Evolutionary conservation across 148 eudicot species (phyloP).

Genomic region (Rhododendron griersonianum): DNA sequence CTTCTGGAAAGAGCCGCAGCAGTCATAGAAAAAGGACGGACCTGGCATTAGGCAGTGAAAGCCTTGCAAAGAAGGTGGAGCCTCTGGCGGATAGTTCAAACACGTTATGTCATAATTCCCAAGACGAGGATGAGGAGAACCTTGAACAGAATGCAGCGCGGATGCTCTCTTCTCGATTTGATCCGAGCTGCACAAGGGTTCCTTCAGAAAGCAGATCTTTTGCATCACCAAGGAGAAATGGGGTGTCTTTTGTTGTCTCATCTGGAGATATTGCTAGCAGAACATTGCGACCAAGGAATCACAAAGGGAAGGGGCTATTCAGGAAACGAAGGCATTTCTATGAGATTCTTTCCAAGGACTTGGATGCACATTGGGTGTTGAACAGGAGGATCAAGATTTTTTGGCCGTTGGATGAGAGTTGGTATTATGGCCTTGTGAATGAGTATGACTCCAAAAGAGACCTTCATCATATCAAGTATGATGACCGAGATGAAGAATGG

Average conservation of each 20-base stretch:
- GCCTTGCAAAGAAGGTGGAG: conserved; percentile 29
- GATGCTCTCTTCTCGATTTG: conserved; percentile 98
- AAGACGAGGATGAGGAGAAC: conserved; percentile 77
- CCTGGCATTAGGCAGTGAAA: conserved; percentile 25
- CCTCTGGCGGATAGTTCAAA: conserved; percentile 26
- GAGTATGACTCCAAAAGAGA: conserved; percentile 59
- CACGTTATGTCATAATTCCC: conserved; percentile 26
- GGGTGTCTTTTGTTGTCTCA: conserved; percentile 22
- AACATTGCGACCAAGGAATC: conserved; percentile 55
- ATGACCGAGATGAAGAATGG: conserved; percentile 94
- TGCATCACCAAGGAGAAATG: conserved; percentile 30
- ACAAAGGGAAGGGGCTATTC: conserved; percentile 39
- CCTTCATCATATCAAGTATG: conserved; percentile 84
- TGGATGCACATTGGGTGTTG: conserved; percentile 71
- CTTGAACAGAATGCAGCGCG: conserved; percentile 94
- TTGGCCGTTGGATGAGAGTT: conserved; percentile 93
- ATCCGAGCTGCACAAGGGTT: conserved; percentile 72
- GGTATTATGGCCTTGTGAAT: conserved; percentile 82
- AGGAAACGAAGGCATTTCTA: conserved; percentile 76
- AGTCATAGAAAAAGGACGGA: conserved; percentile 43
- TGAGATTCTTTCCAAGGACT: conserved; percentile 47
- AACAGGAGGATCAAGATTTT: conserved; percentile 73
- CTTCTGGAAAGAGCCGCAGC: conserved; percentile 36
- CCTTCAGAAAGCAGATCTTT: conserved; percentile 42
- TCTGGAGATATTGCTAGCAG: conserved; percentile 55